phyloP scores from a whole-genome alignment of 2,329 filamentous ascomycete genomes.

The Aspergillus clavatus region DNA sequence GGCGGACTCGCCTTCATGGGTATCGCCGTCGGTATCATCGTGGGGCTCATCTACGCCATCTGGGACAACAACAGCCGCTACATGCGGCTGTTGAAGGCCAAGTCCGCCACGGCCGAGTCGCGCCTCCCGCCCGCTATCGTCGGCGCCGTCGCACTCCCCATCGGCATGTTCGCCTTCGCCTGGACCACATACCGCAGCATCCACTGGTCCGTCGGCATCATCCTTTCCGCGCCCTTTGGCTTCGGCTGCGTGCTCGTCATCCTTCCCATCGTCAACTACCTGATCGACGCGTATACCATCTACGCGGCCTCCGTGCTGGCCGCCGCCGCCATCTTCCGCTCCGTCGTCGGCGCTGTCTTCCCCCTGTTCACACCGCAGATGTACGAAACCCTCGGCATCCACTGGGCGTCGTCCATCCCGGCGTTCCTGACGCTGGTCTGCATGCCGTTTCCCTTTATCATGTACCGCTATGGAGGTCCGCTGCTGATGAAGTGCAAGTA shows the following conservation, averaged over 20 bases:
- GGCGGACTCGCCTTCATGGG: constrained; percentile 46
- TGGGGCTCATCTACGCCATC: background rate
- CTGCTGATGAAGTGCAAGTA: background rate
- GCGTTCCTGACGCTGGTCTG: background rate
- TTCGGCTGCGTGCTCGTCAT: background rate
- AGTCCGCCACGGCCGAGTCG: background rate
- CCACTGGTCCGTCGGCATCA: constrained; percentile 4
- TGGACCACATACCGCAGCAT: constrained; percentile 12
- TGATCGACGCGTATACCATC: background rate
- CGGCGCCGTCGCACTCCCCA: constrained; percentile 3
- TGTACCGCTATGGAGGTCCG: background rate
- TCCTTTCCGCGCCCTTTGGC: background rate
- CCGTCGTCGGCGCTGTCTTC: background rate
- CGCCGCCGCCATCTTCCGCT: background rate
- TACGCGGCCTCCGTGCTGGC: background rate
- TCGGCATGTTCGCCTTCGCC: constrained; percentile 9
- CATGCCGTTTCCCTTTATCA: background rate
- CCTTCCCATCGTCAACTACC: background rate
- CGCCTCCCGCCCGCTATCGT: constrained; percentile 1
- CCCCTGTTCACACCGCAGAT: background rate
- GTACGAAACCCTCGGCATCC: background rate
- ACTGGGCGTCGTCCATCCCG: background rate
- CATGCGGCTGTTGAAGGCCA: background rate
- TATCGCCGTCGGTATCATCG: constrained; percentile 37
- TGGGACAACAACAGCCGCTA: background rate